Conservation (phyloP, 2,329 filamentous ascomycete genomes). For the Aureobasidium sp. region DNA sequence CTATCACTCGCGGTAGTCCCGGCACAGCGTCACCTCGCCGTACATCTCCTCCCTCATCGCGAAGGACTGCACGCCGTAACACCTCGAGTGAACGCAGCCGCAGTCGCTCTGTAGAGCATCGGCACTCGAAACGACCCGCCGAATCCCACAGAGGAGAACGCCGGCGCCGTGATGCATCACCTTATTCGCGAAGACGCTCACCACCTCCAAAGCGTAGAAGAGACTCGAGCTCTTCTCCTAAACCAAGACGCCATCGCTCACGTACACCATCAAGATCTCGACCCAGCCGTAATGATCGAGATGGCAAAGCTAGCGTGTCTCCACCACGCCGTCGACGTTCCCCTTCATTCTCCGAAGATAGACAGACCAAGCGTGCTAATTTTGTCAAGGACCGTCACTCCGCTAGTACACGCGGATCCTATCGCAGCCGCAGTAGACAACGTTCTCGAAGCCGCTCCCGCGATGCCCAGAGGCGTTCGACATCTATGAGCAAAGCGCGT, state of each 20-base stretch:
- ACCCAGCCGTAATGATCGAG: constrained; percentile 16
- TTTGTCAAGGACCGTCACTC: background rate
- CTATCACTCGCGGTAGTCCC: background rate
- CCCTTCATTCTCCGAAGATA: constrained; percentile 2
- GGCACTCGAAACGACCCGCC: background rate
- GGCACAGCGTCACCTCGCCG: constrained; percentile 9
- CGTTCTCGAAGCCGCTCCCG: constrained; percentile 3
- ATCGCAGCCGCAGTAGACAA: background rate
- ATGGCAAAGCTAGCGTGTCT: constrained; percentile 6
- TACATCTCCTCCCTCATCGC: background rate
- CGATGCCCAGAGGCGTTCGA: background rate
- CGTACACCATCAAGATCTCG: constrained; percentile 27
- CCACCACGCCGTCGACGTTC: constrained; percentile 5
- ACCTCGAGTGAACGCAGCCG: constrained; percentile 11
- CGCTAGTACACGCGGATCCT: background rate
- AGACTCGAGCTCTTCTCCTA: background rate
- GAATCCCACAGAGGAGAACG: constrained; percentile 1
- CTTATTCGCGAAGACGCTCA: constrained; percentile 20
- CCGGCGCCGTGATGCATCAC: constrained; percentile 18
- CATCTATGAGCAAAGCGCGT: background rate
- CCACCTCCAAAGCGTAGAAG: constrained; percentile 13
- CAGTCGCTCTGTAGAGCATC: constrained; percentile 4
- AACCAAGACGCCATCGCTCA: constrained; percentile 10
- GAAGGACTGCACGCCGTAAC: background rate
- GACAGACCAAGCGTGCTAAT: background rate